Conservation (phyloP, 116 monocot genomes). For the Dioscorea cayenensis region DNA sequence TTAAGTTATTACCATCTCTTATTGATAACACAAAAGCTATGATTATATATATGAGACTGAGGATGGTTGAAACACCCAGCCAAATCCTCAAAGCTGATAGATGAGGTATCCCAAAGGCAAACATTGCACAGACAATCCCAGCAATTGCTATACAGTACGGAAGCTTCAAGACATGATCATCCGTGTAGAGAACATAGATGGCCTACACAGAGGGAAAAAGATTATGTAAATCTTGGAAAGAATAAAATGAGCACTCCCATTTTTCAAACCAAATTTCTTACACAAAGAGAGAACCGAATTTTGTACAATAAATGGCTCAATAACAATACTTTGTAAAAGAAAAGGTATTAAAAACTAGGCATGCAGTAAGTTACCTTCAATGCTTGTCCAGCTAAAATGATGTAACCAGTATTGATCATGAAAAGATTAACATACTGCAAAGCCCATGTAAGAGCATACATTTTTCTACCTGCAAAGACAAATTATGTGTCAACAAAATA, state of each 20-base stretch:
- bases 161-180: constrained; percentile 74
- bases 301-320: too few relatives aligned
- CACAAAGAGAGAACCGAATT: too few relatives aligned
- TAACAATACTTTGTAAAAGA: too few relatives aligned
- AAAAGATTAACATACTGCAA: constrained; percentile 95
- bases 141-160: constrained; percentile 85
- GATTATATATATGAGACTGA: constrained; percentile 78
- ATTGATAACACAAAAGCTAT: constrained; percentile 63
- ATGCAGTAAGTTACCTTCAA: constrained; percentile 55
- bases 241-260: too few relatives aligned
- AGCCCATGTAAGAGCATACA: constrained; percentile 85
- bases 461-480: constrained; percentile 50
- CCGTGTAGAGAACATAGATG: constrained; percentile 65
- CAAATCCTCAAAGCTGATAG: constrained; percentile 82
- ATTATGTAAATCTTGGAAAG: neutral
- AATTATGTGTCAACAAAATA: neutral
- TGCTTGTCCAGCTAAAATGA: constrained; percentile 96
- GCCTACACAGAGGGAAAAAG: constrained; percentile 43
- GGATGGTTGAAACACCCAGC: constrained; percentile 84
- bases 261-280: too few relatives aligned
- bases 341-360: neutral
- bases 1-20: constrained; percentile 56
- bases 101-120: constrained; percentile 92
- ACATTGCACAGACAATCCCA: constrained; percentile 80
- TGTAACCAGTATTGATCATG: constrained; percentile 97